phyloP scores from a whole-genome alignment of 1,139 yeast genomes.

The Candida dubliniensis region DNA sequence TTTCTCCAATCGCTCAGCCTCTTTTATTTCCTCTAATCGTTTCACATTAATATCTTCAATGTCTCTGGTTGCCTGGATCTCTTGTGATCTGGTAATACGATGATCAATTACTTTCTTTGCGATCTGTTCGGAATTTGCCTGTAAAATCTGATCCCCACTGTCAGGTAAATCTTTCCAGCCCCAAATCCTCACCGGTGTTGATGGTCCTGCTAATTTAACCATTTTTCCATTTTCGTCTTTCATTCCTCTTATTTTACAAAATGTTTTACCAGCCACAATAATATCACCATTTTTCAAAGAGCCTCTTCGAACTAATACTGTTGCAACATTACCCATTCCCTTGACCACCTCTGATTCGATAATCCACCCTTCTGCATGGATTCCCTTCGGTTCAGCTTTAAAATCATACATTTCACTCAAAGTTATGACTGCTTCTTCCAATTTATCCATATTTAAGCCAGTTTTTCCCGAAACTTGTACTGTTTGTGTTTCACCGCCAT shows the following conservation, averaged over 20 bases:
- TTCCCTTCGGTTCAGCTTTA: conserved; percentile 57
- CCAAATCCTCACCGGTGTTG: conserved; percentile 86
- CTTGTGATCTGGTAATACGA: conserved; percentile 56
- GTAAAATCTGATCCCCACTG: conserved; percentile 83
- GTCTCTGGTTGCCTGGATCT: conserved; percentile 61
- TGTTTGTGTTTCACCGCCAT: conserved; percentile 94
- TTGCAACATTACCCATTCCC: conserved; percentile 85
- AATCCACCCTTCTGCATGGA: conserved; percentile 81
- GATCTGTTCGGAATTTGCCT: conserved; percentile 68
- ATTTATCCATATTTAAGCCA: conserved; percentile 76
- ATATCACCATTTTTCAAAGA: conserved; percentile 67
- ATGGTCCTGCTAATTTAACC: conserved; percentile 73
- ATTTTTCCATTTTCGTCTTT: conserved; percentile 69
- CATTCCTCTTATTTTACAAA: conserved; percentile 84
- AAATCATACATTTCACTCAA: conserved; percentile 82
- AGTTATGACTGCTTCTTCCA: conserved; percentile 87
- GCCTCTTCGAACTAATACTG: conserved; percentile 81
- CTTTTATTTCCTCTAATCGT: conserved; percentile 47
- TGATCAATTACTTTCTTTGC: conserved; percentile 77
- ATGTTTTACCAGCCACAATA: conserved; percentile 81
- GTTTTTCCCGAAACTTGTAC: conserved; percentile 88
- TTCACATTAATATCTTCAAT: conserved; percentile 69
- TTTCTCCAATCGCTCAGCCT: conserved; percentile 50
- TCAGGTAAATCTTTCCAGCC: conserved; percentile 96
- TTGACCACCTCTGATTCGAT: conserved; percentile 82